Evolutionary conservation across 441 rosid genomes (phyloP).

Genomic region (Gossypium davidsonii): DNA sequence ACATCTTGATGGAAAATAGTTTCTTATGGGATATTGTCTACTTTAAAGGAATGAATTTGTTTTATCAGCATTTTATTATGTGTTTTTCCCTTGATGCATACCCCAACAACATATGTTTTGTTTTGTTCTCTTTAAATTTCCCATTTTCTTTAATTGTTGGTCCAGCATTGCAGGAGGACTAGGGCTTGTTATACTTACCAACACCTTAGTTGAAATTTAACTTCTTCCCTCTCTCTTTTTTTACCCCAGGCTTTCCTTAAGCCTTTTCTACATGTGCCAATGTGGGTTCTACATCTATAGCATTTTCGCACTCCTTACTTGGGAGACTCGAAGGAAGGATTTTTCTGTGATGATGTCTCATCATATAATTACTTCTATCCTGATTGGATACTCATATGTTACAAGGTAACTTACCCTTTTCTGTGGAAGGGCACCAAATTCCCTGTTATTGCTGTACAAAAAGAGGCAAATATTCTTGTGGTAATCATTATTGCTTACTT

Average conservation of each 20-base stretch:
- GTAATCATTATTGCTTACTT: not conserved
- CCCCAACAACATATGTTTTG: not conserved
- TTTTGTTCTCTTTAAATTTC: not conserved
- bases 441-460: not conserved
- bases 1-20: not conserved
- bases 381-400: conserved; percentile 67
- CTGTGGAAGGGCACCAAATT: conserved; percentile 5
- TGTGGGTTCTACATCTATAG: conserved; percentile 77
- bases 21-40: not conserved
- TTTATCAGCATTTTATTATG: not conserved
- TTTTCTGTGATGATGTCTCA: conserved; percentile 96
- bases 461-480: not conserved
- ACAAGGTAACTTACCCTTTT: conserved; percentile 43
- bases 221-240: not conserved
- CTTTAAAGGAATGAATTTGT: not conserved
- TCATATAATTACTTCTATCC: conserved; percentile 70
- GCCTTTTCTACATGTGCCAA: conserved; percentile 80
- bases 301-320: conserved; percentile 70
- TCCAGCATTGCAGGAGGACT: not conserved
- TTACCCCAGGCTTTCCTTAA: conserved; percentile 47
- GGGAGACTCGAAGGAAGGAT: conserved; percentile 97
- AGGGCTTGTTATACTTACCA: not conserved
- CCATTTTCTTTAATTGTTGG: not conserved
- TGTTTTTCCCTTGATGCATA: too few species aligned
- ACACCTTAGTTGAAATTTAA: not conserved